These are phyloP conservation scores for Saturnispora sanitii DNA, from an alignment of 805 yeast genomes.

Conservation along the genomic window DNA sequence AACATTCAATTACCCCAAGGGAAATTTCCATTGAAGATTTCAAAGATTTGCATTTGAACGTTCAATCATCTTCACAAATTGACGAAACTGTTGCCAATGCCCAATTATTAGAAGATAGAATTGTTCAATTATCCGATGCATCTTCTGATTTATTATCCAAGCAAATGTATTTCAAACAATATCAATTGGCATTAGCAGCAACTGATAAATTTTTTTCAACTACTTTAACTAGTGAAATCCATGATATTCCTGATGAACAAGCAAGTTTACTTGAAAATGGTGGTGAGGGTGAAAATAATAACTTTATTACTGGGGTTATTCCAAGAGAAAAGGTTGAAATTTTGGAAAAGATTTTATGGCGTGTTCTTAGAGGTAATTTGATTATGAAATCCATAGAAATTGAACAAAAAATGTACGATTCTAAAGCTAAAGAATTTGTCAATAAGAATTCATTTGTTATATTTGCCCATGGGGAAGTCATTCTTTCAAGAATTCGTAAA, in stretches of 20 bases:
- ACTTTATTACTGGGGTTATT: slow-evolving; percentile 74
- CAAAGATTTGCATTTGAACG: slow-evolving; percentile 12
- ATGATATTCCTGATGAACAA: slow-evolving; percentile 21
- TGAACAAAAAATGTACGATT: slow-evolving; percentile 56
- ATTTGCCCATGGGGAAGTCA: slow-evolving; percentile 80
- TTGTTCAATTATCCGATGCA: slow-evolving; percentile 61
- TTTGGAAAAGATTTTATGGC: slow-evolving; percentile 79
- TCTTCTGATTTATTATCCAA: slow-evolving; percentile 52
- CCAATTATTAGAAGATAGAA: slow-evolving; percentile 60
- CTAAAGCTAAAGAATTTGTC: slow-evolving; percentile 43
- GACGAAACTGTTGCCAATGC: slow-evolving; percentile 63
- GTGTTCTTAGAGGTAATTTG: slow-evolving; percentile 87
- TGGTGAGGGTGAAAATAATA: slow-evolving; percentile 27
- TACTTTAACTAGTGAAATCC: slow-evolving; percentile 18
- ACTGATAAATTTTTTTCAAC: slow-evolving; percentile 39
- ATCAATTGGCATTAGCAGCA: slow-evolving; percentile 49
- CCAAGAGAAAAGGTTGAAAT: slow-evolving; percentile 57
- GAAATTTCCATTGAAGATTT: slow-evolving; percentile 21
- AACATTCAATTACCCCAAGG: slow-evolving; percentile 19
- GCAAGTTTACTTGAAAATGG: slow-evolving; percentile 31
- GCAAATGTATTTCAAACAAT: slow-evolving; percentile 60
- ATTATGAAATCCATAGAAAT: slow-evolving; percentile 68
- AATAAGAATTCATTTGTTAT: slow-evolving; percentile 79
- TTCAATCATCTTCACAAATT: slow-evolving; percentile 34
- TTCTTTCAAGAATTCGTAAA: slow-evolving; percentile 62